phyloP scores from a whole-genome alignment of 257 asterid genomes.

The Solanum ossicruentum region DNA sequence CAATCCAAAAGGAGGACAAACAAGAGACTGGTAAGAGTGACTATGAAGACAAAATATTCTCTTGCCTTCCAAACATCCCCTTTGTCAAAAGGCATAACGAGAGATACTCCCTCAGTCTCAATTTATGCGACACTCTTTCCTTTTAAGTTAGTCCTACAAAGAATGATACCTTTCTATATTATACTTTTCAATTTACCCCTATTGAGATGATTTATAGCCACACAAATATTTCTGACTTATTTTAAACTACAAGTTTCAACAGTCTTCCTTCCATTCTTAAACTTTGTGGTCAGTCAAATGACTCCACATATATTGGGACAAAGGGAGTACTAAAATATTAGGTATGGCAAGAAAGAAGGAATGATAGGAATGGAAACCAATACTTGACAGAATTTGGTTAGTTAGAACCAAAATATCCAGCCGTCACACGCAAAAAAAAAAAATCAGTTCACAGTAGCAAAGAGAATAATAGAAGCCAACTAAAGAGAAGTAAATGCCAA shows the following conservation, averaged over 20 bases:
- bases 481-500: constrained; percentile 18
- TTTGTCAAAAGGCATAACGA: not conserved
- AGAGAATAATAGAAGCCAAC: not conserved
- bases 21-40: not conserved
- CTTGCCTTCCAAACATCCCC: not conserved
- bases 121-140: not conserved
- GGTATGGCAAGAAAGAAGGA: not conserved
- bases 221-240: not conserved
- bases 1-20: not conserved
- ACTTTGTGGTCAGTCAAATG: not conserved
- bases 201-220: not conserved
- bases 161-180: not conserved
- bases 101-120: not conserved
- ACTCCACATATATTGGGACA: not conserved
- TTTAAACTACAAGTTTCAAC: not conserved
- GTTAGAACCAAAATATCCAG: not conserved
- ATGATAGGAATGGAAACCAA: not conserved
- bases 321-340: not conserved
- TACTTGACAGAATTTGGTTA: not conserved
- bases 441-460: not conserved
- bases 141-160: not conserved
- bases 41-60: not conserved
- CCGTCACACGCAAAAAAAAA: not conserved
- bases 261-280: not conserved
- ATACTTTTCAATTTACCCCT: not conserved